Percentiles rank a stretch among this genome's conserved stretches.
These are phyloP conservation scores for Phialocephala subalpina DNA, from an alignment of 2,329 filamentous ascomycete species.

Conservation along the genomic window DNA sequence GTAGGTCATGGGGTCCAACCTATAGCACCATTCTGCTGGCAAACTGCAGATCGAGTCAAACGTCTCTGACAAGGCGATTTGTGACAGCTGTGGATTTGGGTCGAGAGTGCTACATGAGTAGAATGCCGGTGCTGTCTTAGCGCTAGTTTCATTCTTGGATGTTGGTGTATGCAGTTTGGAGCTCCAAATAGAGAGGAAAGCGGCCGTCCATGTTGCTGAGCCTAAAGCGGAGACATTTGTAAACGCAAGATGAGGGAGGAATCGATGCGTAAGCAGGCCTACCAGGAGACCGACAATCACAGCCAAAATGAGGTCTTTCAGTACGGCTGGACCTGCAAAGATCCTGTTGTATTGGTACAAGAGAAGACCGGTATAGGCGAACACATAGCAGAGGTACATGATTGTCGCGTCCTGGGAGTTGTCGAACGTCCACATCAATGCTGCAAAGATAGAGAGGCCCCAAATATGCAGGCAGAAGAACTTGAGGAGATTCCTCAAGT, in stretches of 20 bases:
- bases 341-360: conserved; percentile 28
- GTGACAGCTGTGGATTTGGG: no score
- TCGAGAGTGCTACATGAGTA: no score
- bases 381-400: conserved; percentile 26
- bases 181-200: conserved; percentile 55
- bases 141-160: conserved; percentile 40
- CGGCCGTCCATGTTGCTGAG: conserved; percentile 50
- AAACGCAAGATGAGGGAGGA: conserved; percentile 18
- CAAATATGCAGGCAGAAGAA: conserved; percentile 29
- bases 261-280: conserved; percentile 22
- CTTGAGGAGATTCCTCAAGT: conserved; percentile 26
- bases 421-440: conserved; percentile 28
- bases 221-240: conserved; percentile 23
- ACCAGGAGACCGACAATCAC: conserved; percentile 22
- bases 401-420: conserved; percentile 21
- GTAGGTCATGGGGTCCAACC: conserved; percentile 23
- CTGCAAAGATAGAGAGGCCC: conserved; percentile 25
- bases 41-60: conserved; percentile 40
- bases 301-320: conserved; percentile 27
- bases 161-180: conserved; percentile 56
- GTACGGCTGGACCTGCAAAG: conserved; percentile 26
- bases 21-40: conserved; percentile 35
- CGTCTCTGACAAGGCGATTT: no score
- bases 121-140: conserved; percentile 2
- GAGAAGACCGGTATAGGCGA: conserved; percentile 26